Percentiles rank a stretch among this genome's conserved stretches.
Evolutionary conservation across 106 monocot genomes (phyloP).

Genomic region (Amphibolis antarctica): DNA sequence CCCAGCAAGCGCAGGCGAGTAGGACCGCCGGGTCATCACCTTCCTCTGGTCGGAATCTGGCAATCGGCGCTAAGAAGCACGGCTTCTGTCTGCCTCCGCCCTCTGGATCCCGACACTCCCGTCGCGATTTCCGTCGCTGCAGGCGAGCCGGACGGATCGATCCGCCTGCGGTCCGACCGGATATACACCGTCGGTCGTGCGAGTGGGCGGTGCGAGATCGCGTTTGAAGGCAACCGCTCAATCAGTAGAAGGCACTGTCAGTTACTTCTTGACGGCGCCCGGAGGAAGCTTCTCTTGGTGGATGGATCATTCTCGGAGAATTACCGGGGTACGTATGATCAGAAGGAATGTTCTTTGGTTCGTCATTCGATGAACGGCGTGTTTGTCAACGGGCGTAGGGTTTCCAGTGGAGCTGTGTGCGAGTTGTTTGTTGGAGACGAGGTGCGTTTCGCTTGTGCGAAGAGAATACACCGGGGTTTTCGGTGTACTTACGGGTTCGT

Average conservation of each 20-base stretch:
- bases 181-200: slow-evolving; percentile 55
- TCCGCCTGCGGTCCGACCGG: slow-evolving; percentile 36
- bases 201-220: slow-evolving; percentile 23
- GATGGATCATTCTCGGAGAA: slow-evolving; percentile 21
- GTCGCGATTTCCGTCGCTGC: not conserved
- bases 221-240: slow-evolving; percentile 7
- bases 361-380: slow-evolving; percentile 41
- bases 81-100: slow-evolving; percentile 21
- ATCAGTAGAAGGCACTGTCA: slow-evolving; percentile 56
- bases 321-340: no score
- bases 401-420: slow-evolving; percentile 18
- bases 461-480: not conserved
- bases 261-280: slow-evolving; percentile 33
- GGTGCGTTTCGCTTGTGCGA: slow-evolving; percentile 28
- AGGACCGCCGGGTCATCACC: not conserved
- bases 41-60: not conserved
- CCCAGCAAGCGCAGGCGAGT: not conserved
- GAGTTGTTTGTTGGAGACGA: slow-evolving; percentile 46
- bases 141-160: not conserved
- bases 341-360: not conserved
- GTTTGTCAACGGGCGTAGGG: slow-evolving; percentile 40
- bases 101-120: slow-evolving; percentile 3
- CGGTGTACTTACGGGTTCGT: slow-evolving; percentile 27
- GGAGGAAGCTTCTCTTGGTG: slow-evolving; percentile 30
- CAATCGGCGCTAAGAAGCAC: not conserved